phyloP scores from a whole-genome alignment of 2,329 filamentous ascomycete genomes.

The Camillea tinctor region DNA sequence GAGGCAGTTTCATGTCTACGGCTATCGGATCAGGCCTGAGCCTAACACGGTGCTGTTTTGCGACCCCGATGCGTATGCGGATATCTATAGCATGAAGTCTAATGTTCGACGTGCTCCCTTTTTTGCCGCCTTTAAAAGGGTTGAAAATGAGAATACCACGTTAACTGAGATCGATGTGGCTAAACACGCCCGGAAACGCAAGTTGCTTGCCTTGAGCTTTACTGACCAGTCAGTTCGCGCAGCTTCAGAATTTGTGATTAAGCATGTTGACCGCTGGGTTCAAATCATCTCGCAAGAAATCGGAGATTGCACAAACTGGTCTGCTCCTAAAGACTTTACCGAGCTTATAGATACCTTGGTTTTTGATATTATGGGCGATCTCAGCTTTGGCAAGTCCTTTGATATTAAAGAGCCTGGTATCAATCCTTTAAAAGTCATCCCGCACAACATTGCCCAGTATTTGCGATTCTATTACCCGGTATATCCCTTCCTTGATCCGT shows the following conservation, averaged over 20 bases:
- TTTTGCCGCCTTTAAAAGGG: constrained; percentile 11
- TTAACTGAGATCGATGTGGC: constrained; percentile 16
- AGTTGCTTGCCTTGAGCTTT: constrained; percentile 19
- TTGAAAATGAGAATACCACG: constrained; percentile 9
- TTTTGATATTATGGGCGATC: constrained; percentile 25
- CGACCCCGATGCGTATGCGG: constrained; percentile 16
- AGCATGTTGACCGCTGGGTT: constrained; percentile 24
- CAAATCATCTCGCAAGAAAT: constrained; percentile 12
- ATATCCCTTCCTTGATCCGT: constrained; percentile 3
- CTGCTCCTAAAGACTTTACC: constrained; percentile 13
- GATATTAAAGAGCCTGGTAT: constrained; percentile 25
- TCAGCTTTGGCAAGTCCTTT: constrained; percentile 26
- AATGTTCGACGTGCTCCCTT: constrained; percentile 22
- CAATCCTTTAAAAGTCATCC: constrained; percentile 16
- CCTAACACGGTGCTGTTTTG: constrained; percentile 22
- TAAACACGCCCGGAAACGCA: constrained; percentile 20
- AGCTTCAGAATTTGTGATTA: constrained; percentile 15
- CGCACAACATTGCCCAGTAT: constrained; percentile 14
- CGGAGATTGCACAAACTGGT: constrained; percentile 11
- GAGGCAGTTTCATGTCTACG: constrained; percentile 21
- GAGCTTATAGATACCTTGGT: constrained; percentile 8
- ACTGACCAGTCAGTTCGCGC: constrained; percentile 22
- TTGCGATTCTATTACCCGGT: constrained; percentile 19
- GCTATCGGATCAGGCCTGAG: constrained; percentile 14
- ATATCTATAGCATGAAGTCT: constrained; percentile 23